These are phyloP conservation scores for Phytophthora sp. DNA, from an alignment of 352 stramenopile genomes.

Conservation along the genomic window DNA sequence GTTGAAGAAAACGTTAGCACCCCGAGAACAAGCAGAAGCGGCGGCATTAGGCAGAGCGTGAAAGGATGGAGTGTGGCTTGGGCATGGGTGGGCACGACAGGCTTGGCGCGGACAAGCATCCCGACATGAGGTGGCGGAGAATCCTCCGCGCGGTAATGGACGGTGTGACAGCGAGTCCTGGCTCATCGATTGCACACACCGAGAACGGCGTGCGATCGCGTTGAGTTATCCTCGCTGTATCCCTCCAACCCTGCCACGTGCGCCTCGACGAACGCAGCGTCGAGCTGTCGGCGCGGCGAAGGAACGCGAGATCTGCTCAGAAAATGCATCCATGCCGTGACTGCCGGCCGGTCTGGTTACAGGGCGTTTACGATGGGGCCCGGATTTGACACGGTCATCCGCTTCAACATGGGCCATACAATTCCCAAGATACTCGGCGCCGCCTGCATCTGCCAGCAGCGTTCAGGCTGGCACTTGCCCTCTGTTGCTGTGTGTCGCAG, in stretches of 20 bases:
- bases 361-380: neutral
- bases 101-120: too few relatives aligned
- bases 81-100: too few relatives aligned
- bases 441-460: too few relatives aligned
- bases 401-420: conserved; percentile 22
- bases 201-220: neutral
- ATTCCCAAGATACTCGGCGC: conserved; percentile 5
- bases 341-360: too few relatives aligned
- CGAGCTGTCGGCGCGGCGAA: neutral
- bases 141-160: neutral
- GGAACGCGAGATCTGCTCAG: conserved; percentile 5
- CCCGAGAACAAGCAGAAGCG: conserved; percentile 3
- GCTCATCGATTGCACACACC: conserved; percentile 2
- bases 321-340: conserved; percentile 6
- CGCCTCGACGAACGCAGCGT: neutral
- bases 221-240: neutral
- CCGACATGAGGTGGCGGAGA: neutral
- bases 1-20: neutral
- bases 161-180: neutral
- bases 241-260: neutral
- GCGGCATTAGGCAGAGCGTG: too few relatives aligned
- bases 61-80: too few relatives aligned
- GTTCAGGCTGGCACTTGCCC: too few relatives aligned
- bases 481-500: too few relatives aligned
- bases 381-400: conserved; percentile 6